A percentile compares a stretch with the other conserved stretches of the same genome.
Evolutionary conservation across 306 rosid species (phyloP).

Genomic region (Fragaria nilgerrensis): DNA sequence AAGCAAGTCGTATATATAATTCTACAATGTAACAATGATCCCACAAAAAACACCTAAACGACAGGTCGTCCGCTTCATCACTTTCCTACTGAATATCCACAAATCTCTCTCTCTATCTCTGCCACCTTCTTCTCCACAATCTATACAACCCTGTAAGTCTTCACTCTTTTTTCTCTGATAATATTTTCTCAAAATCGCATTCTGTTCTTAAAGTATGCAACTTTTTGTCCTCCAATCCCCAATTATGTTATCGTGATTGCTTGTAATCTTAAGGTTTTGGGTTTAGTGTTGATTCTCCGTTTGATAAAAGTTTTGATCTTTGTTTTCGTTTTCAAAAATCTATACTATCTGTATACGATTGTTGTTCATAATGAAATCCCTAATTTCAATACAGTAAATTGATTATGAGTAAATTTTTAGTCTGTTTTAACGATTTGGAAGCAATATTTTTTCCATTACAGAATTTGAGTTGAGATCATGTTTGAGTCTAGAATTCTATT

Average conservation of each 20-base stretch:
- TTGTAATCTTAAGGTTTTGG: background rate
- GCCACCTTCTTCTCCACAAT: background rate
- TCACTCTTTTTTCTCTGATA: background rate
- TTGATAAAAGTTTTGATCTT: background rate
- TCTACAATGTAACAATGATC: no score
- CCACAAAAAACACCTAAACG: background rate
- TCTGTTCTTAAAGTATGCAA: background rate
- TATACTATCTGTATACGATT: background rate
- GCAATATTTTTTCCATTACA: background rate
- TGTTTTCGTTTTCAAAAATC: background rate
- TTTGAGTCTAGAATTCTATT: background rate
- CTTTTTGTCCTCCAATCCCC: background rate
- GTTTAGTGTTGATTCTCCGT: background rate
- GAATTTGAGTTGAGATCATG: background rate
- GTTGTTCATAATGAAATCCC: background rate
- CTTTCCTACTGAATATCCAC: conserved; percentile 6
- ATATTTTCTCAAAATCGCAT: background rate
- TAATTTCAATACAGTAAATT: background rate
- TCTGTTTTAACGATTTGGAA: background rate
- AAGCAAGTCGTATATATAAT: conserved; percentile 32
- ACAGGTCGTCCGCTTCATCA: conserved; percentile 18
- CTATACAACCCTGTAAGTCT: background rate
- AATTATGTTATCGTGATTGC: background rate
- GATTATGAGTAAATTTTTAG: background rate
- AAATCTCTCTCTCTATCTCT: background rate